A percentile compares a stretch with the other conserved stretches of the same genome.
Conservation (phyloP, 139 green algal genomes). For the Haematococcus sp. region DNA sequence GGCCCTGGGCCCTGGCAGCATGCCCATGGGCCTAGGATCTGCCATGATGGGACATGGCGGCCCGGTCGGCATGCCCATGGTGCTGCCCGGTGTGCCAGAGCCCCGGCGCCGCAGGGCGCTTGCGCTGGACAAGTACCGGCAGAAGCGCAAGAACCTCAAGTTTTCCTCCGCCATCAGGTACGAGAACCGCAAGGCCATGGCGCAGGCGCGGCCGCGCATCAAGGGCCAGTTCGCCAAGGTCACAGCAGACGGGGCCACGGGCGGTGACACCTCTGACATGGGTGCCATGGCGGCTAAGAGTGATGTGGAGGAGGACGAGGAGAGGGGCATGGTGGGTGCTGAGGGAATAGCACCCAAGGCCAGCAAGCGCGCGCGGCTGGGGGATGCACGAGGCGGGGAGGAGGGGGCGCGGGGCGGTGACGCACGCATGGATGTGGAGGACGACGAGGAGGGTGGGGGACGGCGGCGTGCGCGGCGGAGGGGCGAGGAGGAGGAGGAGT, state of each 20-base stretch:
- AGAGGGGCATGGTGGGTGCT: background rate
- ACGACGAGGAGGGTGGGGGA: conserved; percentile 16
- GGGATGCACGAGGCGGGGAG: background rate
- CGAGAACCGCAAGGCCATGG: conserved; percentile 64
- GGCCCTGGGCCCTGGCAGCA: background rate
- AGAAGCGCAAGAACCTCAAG: conserved; percentile 65
- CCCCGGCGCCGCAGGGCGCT: conserved; percentile 22
- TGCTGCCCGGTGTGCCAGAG: background rate
- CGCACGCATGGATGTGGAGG: conserved; percentile 13
- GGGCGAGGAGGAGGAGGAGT: conserved; percentile 17
- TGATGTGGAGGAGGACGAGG: background rate
- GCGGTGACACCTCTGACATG: too few species aligned
- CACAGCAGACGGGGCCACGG: too few species aligned
- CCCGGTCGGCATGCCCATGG: background rate
- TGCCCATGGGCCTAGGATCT: background rate
- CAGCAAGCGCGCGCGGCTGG: background rate
- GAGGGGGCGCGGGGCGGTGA: conserved; percentile 7
- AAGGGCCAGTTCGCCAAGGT: conserved; percentile 63
- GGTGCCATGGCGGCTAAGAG: too few species aligned
- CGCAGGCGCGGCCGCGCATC: conserved; percentile 53
- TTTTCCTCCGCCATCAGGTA: conserved; percentile 72
- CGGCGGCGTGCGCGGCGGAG: background rate
- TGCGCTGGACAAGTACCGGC: conserved; percentile 64
- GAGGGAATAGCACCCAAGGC: background rate
- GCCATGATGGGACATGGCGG: background rate